Conservation (phyloP, 2,329 filamentous ascomycete species). For the Rutstroemia sp. region DNA sequence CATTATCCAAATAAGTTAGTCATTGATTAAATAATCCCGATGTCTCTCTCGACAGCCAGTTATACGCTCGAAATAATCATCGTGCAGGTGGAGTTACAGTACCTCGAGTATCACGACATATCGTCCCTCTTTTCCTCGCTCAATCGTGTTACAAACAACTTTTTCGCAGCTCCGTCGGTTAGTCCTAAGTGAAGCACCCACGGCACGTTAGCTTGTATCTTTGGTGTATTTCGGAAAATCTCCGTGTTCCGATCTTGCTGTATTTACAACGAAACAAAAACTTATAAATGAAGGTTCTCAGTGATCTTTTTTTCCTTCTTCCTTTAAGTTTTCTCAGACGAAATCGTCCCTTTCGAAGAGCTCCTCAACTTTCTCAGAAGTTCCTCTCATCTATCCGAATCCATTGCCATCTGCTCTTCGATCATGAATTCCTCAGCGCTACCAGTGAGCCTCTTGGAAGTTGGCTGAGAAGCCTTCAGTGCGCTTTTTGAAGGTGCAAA, state of each 20-base stretch:
- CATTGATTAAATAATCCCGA: neutral
- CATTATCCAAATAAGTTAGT: neutral
- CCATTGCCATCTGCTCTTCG: neutral
- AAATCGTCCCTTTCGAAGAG: neutral
- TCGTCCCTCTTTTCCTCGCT: neutral
- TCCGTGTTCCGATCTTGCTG: too few species aligned
- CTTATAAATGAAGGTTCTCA: neutral
- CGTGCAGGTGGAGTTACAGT: neutral
- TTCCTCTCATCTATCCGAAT: neutral
- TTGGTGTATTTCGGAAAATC: too few species aligned
- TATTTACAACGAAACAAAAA: too few species aligned
- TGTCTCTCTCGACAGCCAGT: neutral
- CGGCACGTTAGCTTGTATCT: too few species aligned
- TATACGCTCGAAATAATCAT: neutral
- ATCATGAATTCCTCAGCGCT: neutral
- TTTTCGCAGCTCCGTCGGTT: too few species aligned
- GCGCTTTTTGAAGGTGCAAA: neutral
- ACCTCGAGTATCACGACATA: neutral
- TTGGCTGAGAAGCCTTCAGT: neutral
- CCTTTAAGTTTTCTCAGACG: neutral
- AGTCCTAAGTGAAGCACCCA: too few species aligned
- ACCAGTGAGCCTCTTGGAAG: neutral
- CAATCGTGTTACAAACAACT: neutral
- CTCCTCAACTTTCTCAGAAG: neutral
- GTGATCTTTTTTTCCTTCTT: neutral